Evolutionary conservation across 768 basidiomycete species (phyloP), one percentile per base, ranked within the genome.

Genomic region (Trichaptum fuscoviolaceum): DNA sequence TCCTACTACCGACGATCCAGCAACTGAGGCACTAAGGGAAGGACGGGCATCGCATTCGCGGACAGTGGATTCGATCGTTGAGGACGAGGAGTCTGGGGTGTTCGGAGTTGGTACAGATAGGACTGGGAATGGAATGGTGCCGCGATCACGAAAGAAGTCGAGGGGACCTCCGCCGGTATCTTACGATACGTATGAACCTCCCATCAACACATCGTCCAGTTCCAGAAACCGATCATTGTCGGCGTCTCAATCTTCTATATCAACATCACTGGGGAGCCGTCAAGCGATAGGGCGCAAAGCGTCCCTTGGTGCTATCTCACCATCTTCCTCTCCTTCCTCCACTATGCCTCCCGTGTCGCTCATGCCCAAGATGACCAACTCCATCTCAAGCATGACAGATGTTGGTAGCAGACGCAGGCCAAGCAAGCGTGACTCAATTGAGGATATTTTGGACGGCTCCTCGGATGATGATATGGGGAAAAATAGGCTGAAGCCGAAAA

Each of bases 401-500:
- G 69, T 70, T 6, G 69, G 69, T 26, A 66, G 42, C 20, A 12
- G 42, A 52, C 42, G 42, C 5, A 52, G 42, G 42, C 42, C 42
- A 20, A 52, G 42, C 42, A 52, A 52, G 42, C 42, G 42, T 20
- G 42, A 52, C 42, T 52, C 42, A 12, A 12, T 92, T 68, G 91
- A 93, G 71, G 90, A 91, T 66, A 74, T 92, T 25, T 87, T 91
- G 87, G 85, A 80, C 57, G 86, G 82, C 25, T 89, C 85, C 7
- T 91, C 89, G 68, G 85, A 85, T 25, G 90, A 91, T 24, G 79
- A 80, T 52, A 74, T 71, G 27, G 68, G 58, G 12, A n/a, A 61
- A 23, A 65, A 52, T 5, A 65, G 63, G 61, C 24, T 63, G 26
- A 69, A 63, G 35, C 36, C 62, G 69, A 64, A 74, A 70, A 34